Percentiles rank a stretch among this genome's conserved stretches.
These are phyloP conservation scores for Physcomitrellopsis africana DNA, from an alignment of 225 moss, liverwort and hornwort genomes.

Conservation along the genomic window DNA sequence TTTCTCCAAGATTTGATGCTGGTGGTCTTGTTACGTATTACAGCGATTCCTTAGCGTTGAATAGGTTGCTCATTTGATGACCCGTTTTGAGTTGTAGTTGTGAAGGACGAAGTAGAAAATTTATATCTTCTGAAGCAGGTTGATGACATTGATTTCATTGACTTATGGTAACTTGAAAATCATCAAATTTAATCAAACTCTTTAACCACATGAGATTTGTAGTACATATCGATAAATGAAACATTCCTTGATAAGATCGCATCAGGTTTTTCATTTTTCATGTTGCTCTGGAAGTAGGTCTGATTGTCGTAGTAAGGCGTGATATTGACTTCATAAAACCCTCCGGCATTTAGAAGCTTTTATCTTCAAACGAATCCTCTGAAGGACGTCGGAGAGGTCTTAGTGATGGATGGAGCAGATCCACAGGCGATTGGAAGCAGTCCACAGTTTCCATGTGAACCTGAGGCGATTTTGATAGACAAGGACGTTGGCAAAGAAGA, in stretches of 20 bases:
- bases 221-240: not conserved
- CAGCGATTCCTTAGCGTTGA: not conserved
- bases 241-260: not conserved
- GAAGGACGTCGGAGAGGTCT: slow-evolving; percentile 18
- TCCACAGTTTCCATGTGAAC: slow-evolving; percentile 5
- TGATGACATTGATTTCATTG: not conserved
- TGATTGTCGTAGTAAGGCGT: slow-evolving; percentile 3
- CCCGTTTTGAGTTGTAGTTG: too few relatives aligned
- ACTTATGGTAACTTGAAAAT: not conserved
- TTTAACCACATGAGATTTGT: not conserved
- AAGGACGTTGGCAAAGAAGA: not conserved
- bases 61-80: not conserved
- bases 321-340: slow-evolving; percentile 19
- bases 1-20: too few relatives aligned
- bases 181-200: not conserved
- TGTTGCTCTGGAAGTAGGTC: slow-evolving; percentile 11
- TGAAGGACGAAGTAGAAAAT: slow-evolving; percentile 5
- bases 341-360: not conserved
- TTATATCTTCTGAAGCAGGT: not conserved
- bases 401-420: slow-evolving; percentile 32
- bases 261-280: slow-evolving; percentile 10
- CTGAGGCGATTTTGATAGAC: not conserved
- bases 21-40: not conserved
- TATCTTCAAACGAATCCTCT: not conserved
- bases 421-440: slow-evolving; percentile 22